Percentiles rank a stretch among this genome's conserved stretches.
phyloP scores from a whole-genome alignment of 192 early-diverging fungal species.

The Phycomyces blakesleeanus region DNA sequence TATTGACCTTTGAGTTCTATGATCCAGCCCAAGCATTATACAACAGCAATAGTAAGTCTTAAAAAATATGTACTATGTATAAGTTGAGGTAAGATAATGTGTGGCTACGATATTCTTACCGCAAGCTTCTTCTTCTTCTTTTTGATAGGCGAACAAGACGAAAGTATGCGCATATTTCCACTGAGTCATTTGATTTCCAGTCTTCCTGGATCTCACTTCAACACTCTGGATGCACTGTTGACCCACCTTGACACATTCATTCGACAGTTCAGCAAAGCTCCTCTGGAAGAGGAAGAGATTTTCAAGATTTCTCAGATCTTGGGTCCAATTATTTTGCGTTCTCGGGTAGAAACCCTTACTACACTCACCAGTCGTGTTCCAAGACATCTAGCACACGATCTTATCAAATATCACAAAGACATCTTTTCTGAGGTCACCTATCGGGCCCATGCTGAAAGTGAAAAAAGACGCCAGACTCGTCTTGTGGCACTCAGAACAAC shows the following conservation, averaged over 20 bases:
- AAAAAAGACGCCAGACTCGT: slow-evolving; percentile 17
- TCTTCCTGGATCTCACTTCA: slow-evolving; percentile 42
- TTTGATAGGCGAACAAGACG: slow-evolving; percentile 34
- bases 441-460: slow-evolving; percentile 22
- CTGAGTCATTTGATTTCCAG: slow-evolving; percentile 44
- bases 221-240: slow-evolving; percentile 41
- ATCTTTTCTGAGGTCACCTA: slow-evolving; percentile 36
- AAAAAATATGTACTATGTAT: too few species aligned
- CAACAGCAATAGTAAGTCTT: slow-evolving; percentile 41
- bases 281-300: slow-evolving; percentile 24
- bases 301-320: slow-evolving; percentile 39
- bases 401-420: slow-evolving; percentile 39
- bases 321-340: slow-evolving; percentile 46
- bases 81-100: too few species aligned
- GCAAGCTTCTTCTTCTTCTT: too few species aligned
- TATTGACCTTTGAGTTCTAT: slow-evolving; percentile 68
- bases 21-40: slow-evolving; percentile 65
- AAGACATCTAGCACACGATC: slow-evolving; percentile 37
- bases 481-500: background rate
- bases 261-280: background rate
- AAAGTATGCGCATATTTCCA: slow-evolving; percentile 33
- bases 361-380: slow-evolving; percentile 44
- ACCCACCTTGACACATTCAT: slow-evolving; percentile 13
- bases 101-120: too few species aligned
- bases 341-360: slow-evolving; percentile 35